Conservation (phyloP, 2,329 filamentous ascomycete species). For the Sphaerulina vaccinii region DNA sequence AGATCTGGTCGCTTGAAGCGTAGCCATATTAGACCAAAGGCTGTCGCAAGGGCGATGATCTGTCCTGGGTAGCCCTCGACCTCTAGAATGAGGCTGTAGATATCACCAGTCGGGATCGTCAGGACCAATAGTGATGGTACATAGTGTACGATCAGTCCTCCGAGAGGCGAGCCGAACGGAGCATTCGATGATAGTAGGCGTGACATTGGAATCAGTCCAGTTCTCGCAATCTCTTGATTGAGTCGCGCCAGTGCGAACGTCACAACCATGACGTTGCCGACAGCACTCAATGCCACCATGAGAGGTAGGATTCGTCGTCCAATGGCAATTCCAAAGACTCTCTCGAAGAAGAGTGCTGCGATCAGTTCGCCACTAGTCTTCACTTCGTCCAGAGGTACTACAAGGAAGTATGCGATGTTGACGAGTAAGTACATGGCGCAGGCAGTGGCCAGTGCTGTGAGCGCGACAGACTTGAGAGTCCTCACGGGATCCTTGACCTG, state of each 20-base stretch:
- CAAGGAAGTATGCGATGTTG: conserved; percentile 63
- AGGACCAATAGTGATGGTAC: conserved; percentile 68
- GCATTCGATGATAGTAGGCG: conserved; percentile 60
- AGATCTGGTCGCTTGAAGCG: conserved; percentile 60
- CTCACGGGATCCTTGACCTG: conserved; percentile 64
- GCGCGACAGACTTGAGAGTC: conserved; percentile 52
- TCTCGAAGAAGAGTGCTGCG: conserved; percentile 65
- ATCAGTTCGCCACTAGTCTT: conserved; percentile 65
- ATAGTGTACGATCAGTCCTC: conserved; percentile 67
- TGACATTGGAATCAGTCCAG: conserved; percentile 67
- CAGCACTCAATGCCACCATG: conserved; percentile 65
- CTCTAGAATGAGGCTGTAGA: conserved; percentile 72
- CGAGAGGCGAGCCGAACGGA: conserved; percentile 66
- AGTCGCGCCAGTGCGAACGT: conserved; percentile 66
- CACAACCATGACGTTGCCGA: conserved; percentile 71
- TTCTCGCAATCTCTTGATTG: conserved; percentile 70
- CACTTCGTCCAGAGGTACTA: conserved; percentile 67
- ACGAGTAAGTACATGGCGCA: conserved; percentile 66
- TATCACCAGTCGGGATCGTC: conserved; percentile 60
- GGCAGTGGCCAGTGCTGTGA: conserved; percentile 60
- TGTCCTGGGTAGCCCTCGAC: conserved; percentile 68
- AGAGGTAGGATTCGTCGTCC: conserved; percentile 61
- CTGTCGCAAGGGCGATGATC: conserved; percentile 58
- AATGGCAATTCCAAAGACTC: conserved; percentile 59
- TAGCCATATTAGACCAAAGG: conserved; percentile 60